Evolutionary conservation across 2,329 filamentous ascomycete species (phyloP), one percentile per base, ranked within the genome.

Genomic region (Cladorrhinum sp.): DNA sequence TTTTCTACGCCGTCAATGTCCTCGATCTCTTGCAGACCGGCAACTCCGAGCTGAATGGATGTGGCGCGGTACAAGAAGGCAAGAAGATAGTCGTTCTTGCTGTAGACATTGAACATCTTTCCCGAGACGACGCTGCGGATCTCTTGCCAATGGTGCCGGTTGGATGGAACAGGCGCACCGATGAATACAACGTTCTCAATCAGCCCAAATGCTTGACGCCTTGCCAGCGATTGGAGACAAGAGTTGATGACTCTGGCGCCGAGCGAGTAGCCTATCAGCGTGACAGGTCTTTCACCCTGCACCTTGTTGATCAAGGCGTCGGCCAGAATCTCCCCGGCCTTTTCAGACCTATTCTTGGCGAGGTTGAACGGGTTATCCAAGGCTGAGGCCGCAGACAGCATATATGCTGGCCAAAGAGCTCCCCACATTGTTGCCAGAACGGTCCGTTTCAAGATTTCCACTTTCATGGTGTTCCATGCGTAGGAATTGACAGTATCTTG

Each of bases 51-150:
- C 65, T 95, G 89, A 26, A 96, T 83, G 61, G 88, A 92, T 46
- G 90, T 92, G 2, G 91, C 88, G 50, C 93, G 86, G 73, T 97
- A 96, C 18, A 96, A 79, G 71, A 96, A 94, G 1, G 86, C 92
- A 1, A 97, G 85, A 30, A 97, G 86, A 69, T 91, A 90, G 74
- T 97, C 93, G 62, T 95, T 93, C 57, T 88, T 86, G 1, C 91
- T 94, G 75, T 89, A 96, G 8, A 94, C 91, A 68, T 97, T 97
- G 68, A 96, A 89, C 7, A 96, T 81, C 60, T 89, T 84, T 2
- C 93, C 92, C 1, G 88, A 85, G 0, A 96, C 92, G 0, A 94
- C 91, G 50, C 84, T 86, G 28, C 91, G 85, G 66, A 96, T 85
- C 39, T 85, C 80, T 50, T 87, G 83, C 93, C 93, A 97, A 66